phyloP scores from a whole-genome alignment of 2,329 filamentous ascomycete species.

The Pseudocercospora vitis region DNA sequence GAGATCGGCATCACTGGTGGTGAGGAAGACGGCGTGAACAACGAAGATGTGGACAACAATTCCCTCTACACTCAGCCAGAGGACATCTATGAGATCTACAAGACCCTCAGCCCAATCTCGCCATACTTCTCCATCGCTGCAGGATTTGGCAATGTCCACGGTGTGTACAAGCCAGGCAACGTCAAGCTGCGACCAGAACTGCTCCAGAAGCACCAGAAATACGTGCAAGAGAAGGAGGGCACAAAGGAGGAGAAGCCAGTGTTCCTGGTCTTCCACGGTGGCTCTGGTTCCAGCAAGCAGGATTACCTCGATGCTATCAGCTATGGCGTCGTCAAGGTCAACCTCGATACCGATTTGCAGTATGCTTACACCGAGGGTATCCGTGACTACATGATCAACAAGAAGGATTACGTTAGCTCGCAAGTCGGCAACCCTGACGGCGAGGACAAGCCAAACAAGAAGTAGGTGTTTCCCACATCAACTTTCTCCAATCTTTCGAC shows the following conservation, averaged over 20 bases:
- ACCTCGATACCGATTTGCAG: slow-evolving; percentile 97
- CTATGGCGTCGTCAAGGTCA: slow-evolving; percentile 98
- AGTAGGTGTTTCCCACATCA: slow-evolving; percentile 43
- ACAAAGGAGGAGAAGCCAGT: slow-evolving; percentile 82
- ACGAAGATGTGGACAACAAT: slow-evolving; percentile 95
- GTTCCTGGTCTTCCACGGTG: slow-evolving; percentile 99
- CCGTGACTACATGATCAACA: slow-evolving; percentile 89
- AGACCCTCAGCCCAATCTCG: slow-evolving; percentile 79
- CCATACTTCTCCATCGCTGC: slow-evolving; percentile 98
- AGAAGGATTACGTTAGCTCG: slow-evolving; percentile 88
- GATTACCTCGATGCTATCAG: slow-evolving; percentile 87
- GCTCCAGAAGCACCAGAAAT: slow-evolving; percentile 92
- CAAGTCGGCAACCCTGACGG: slow-evolving; percentile 95
- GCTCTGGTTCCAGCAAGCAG: slow-evolving; percentile 84
- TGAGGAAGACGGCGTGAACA: slow-evolving; percentile 98
- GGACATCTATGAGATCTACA: slow-evolving; percentile 90
- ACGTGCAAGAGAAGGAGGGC: slow-evolving; percentile 77
- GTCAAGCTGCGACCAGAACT: slow-evolving; percentile 96
- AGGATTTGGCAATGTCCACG: slow-evolving; percentile 98
- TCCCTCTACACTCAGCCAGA: slow-evolving; percentile 97
- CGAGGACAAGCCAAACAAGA: slow-evolving; percentile 99
- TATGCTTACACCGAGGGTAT: slow-evolving; percentile 90
- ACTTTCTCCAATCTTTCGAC: slow-evolving; percentile 44
- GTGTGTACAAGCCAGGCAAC: slow-evolving; percentile 97
- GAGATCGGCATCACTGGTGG: slow-evolving; percentile 94